These are phyloP conservation scores for Secale cereale DNA, from an alignment of 176 grass and related monocot species.

Conservation along the genomic window DNA sequence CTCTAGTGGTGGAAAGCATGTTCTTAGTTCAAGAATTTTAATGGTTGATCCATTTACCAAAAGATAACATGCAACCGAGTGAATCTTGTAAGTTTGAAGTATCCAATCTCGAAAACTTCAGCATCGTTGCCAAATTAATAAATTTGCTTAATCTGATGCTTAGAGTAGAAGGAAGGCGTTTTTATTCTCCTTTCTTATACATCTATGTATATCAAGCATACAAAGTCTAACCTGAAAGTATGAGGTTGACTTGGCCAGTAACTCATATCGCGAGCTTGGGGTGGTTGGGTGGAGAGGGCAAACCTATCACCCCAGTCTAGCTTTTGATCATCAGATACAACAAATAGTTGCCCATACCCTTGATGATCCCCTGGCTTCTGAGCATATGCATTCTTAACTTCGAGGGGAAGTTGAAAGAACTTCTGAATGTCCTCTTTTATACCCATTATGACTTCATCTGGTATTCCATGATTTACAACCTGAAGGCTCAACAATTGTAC, in stretches of 20 bases:
- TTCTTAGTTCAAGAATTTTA: no score
- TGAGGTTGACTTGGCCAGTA: conserved; percentile 32
- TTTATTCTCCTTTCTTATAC: neutral
- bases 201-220: neutral
- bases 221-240: conserved; percentile 41
- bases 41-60: no score
- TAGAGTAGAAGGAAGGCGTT: neutral
- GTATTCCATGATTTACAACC: conserved; percentile 48
- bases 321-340: conserved; percentile 39
- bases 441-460: conserved; percentile 34
- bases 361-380: conserved; percentile 39
- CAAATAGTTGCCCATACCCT: conserved; percentile 55
- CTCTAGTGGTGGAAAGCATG: no score
- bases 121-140: neutral
- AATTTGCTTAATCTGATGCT: neutral
- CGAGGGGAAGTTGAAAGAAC: conserved; percentile 41
- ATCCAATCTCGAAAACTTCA: no score
- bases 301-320: conserved; percentile 53
- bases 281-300: conserved; percentile 23
- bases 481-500: neutral
- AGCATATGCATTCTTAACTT: conserved; percentile 37
- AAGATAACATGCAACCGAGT: no score
- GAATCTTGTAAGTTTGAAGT: no score
- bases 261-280: conserved; percentile 33
- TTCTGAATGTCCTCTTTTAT: conserved; percentile 20